Conservation (phyloP, 768 basidiomycete genomes). For the Boletus barrowsii region DNA sequence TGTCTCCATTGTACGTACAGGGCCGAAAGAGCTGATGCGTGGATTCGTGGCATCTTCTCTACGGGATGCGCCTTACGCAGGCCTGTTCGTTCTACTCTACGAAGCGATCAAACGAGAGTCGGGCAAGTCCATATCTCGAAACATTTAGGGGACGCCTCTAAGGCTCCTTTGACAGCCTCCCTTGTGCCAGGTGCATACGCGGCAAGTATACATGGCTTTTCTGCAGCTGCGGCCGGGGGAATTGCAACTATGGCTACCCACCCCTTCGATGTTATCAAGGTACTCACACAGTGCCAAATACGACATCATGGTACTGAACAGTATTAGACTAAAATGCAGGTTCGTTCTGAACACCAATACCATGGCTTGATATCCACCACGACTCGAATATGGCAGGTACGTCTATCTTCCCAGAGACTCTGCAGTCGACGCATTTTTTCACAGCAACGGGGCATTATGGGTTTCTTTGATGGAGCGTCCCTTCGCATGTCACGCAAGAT, state of each 20-base stretch:
- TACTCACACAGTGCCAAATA: slow-evolving; percentile 23
- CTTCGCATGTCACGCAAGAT: slow-evolving; percentile 85
- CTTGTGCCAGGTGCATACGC: slow-evolving; percentile 44
- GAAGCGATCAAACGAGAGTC: slow-evolving; percentile 79
- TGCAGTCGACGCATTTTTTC: background rate
- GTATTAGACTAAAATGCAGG: slow-evolving; percentile 84
- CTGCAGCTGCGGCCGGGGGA: slow-evolving; percentile 79
- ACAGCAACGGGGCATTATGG: slow-evolving; percentile 74
- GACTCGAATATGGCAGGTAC: slow-evolving; percentile 64
- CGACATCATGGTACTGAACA: background rate
- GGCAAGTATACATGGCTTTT: slow-evolving; percentile 54
- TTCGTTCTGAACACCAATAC: slow-evolving; percentile 75
- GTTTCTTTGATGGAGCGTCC: slow-evolving; percentile 85
- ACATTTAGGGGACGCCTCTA: slow-evolving; percentile 1
- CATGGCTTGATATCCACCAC: slow-evolving; percentile 67
- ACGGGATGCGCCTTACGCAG: slow-evolving; percentile 94
- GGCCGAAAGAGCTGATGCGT: slow-evolving; percentile 78
- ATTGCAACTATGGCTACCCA: slow-evolving; percentile 85
- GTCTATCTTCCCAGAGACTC: slow-evolving; percentile 17
- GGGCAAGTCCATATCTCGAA: slow-evolving; percentile 40
- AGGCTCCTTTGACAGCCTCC: slow-evolving; percentile 31
- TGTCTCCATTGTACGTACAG: slow-evolving; percentile 57
- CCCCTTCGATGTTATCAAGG: slow-evolving; percentile 94
- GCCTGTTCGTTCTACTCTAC: slow-evolving; percentile 84
- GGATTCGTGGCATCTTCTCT: slow-evolving; percentile 85